Evolutionary conservation across 306 rosid genomes (phyloP).

Genomic region (Dicorynia guianensis): DNA sequence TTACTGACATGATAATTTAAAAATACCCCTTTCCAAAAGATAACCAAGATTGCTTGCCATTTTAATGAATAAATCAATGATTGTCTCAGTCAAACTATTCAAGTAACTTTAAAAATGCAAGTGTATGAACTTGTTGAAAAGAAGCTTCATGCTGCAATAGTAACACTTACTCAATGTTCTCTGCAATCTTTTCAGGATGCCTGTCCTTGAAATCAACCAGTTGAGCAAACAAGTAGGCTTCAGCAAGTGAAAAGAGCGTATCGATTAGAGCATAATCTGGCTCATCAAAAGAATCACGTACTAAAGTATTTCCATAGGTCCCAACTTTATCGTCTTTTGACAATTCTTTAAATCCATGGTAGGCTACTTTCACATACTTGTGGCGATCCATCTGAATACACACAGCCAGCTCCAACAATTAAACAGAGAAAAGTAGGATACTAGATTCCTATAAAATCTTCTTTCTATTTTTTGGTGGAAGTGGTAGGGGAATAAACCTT

Average conservation of each 20-base stretch:
- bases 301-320: constrained; percentile 86
- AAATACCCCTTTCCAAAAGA: constrained; percentile 3
- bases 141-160: constrained; percentile 24
- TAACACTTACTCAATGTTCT: constrained; percentile 69
- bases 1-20: constrained; percentile 1
- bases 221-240: constrained; percentile 97
- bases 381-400: constrained; percentile 92
- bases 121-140: constrained; percentile 14
- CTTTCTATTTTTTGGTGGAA: constrained; percentile 5
- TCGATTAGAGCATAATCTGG: constrained; percentile 95
- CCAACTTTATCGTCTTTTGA: constrained; percentile 93
- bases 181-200: constrained; percentile 67
- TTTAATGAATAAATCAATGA: constrained; percentile 2
- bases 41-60: background rate
- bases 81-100: constrained; percentile 11
- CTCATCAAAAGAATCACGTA: constrained; percentile 92
- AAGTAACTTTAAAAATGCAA: constrained; percentile 17
- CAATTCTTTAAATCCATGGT: constrained; percentile 91
- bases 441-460: constrained; percentile 21
- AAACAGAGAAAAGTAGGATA: constrained; percentile 28
- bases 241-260: constrained; percentile 96
- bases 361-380: constrained; percentile 97
- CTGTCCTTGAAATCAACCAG: constrained; percentile 83
- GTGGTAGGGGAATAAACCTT: constrained; percentile 61
- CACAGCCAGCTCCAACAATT: constrained; percentile 38